Base-by-base conservation (phyloP, 2,329 filamentous ascomycete species). In the Fusarium bulbicola region DNA sequence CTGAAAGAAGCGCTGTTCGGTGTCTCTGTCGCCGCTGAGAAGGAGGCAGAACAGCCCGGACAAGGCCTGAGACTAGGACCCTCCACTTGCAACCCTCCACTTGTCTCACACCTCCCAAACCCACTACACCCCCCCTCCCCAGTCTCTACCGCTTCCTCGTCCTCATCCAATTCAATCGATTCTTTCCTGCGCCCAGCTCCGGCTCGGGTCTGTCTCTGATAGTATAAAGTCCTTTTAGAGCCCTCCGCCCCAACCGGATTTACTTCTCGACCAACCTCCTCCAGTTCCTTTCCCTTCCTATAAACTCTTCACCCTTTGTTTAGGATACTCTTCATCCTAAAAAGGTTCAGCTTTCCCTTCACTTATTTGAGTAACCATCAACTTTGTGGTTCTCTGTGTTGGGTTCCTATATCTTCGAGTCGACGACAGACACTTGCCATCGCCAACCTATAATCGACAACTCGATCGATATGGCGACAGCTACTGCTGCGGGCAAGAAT, bases 401-500 rank as follows among this genome's bases (percentile, higher is more conserved):
- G 63, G 63, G 73, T 63, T 50, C 43, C 34, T 62, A 37, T 49
- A 49, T 42, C 56, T 40, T 43, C 47, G 53, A 70, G 30, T 62
- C 59, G 59, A 71, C 71, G 63, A 70, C 28, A 63, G 43, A 74
- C 63, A 62, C 52, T 74, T 72, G 66, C 70, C 53, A 57, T 45
- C 66, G 52, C 57, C 57, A 57, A 59, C 58, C 50, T 59, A 34
- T 30, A 47, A 50, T 64, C 32, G 63, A 46, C 57, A 67, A 66
- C 36, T 28, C 34, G 57, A 46, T 61, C 65, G 74, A 47, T 49
- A 83, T 81, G 78, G 80, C 85, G 72, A 80, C 84, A 61, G 82
- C 84, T 39, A 79, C 83, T 63, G 77, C 82, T 66, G 80, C 81
- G 72, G 80, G 80, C 65, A 80, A 78, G 60, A 59, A 72, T 76